Base-by-base conservation (phyloP, 1,284 basidiomycete species). In the Sanghuangporus baumii region DNA sequence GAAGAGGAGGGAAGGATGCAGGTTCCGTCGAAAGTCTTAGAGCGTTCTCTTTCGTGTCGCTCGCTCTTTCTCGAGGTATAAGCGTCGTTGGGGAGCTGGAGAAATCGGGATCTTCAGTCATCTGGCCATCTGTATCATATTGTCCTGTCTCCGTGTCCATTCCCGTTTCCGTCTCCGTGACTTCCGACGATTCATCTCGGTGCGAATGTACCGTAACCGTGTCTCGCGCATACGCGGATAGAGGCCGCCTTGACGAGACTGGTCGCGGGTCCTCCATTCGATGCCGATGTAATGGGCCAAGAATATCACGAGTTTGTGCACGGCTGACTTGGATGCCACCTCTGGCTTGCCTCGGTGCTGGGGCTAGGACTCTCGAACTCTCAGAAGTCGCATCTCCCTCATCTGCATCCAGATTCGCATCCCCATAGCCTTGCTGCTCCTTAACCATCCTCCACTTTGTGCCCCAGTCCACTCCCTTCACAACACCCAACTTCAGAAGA, bases 401-500 rank as follows among this genome's bases (percentile, higher is more conserved):
- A 16, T 54, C 66, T 67, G n/a, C 4, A 62, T 65, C 26, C 65
- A 62, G 6, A 54, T 62, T 63, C 31, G 58, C 41, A 63, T 66
- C 63, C 26, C 66, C 72, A 67, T 81, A 80, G 12, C 78, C 78
- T 66, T 84, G 73, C 65, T 84, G 83, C 40, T 71, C 71, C 75
- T 88, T 92, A 54, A 89, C 84, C 64, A 76, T 76, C 36, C 75
- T 74, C 91, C 91, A 93, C 72, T 91, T 91, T 47, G 86, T 86
- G 23, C 78, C 81, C 90, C 90, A 93, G 69, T 81, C 87, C 59
- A 77, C 77, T 14, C 88, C 91, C 74, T 84, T 88, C 69, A 93
- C 70, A 34, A 87, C 90, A 50, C 89, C 88, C 4, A 93, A 76
- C 71, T 93, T 91, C 64, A 93, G 74, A 38, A 93, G 73, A 71